These are phyloP conservation scores for Schizochytrium sp. DNA, from an alignment of 108 stramenopile species.

Conservation along the genomic window DNA sequence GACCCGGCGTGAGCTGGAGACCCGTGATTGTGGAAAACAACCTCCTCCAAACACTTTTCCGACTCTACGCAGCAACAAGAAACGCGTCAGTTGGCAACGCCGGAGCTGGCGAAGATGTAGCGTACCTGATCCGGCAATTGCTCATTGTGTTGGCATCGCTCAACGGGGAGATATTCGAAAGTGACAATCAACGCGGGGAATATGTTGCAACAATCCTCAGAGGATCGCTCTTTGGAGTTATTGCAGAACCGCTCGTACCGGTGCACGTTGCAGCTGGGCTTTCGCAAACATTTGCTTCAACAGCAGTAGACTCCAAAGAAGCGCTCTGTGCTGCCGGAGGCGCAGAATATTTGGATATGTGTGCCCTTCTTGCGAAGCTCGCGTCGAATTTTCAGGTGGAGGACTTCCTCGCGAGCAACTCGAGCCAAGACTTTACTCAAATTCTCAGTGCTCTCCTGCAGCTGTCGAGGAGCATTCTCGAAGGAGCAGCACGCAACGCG, in stretches of 20 bases:
- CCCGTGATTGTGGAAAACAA: background rate
- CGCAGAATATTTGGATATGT: constrained; percentile 52
- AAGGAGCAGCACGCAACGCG: background rate
- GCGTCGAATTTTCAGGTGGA: background rate
- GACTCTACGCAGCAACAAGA: background rate
- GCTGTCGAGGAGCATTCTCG: constrained; percentile 37
- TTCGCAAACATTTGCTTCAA: background rate
- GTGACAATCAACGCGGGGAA: background rate
- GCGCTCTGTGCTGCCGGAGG: constrained; percentile 54
- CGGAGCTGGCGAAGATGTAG: constrained; percentile 28
- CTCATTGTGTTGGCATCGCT: constrained; percentile 21
- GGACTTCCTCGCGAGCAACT: background rate
- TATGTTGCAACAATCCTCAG: background rate
- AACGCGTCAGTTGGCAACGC: background rate
- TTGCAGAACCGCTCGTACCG: constrained; percentile 29
- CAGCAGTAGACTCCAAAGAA: background rate
- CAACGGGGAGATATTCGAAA: background rate
- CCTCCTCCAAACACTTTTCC: constrained; percentile 48
- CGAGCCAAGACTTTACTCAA: background rate
- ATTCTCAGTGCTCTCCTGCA: background rate
- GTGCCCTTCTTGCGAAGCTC: background rate
- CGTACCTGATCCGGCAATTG: constrained; percentile 14
- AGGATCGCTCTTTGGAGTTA: constrained; percentile 10
- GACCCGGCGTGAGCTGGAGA: constrained; percentile 11
- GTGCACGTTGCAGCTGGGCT: constrained; percentile 28